These are phyloP conservation scores for Hanseniaspora hatyaiensis DNA, from an alignment of 805 yeast genomes.

Conservation along the genomic window DNA sequence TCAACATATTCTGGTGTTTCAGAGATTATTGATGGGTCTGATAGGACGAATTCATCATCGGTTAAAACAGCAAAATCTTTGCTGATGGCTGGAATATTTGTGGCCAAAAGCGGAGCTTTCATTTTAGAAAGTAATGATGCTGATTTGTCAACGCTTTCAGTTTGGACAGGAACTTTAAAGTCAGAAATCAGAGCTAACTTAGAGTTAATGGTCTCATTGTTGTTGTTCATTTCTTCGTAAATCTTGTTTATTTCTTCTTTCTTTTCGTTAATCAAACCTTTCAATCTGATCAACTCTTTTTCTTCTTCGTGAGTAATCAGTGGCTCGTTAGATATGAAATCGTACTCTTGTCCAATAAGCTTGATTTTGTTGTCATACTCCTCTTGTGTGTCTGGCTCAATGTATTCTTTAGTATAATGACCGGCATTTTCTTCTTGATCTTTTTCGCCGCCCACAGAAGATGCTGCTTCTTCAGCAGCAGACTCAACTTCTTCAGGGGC, in stretches of 20 bases:
- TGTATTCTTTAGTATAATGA: constrained; percentile 4
- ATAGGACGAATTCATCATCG: constrained; percentile 3
- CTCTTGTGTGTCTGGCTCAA: constrained; percentile 13
- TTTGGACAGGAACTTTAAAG: constrained; percentile 6
- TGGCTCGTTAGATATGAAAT: constrained; percentile 10
- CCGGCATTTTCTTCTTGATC: no score
- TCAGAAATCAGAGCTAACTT: constrained; percentile 5
- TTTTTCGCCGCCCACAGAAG: no score
- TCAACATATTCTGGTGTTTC: background rate
- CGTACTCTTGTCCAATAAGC: constrained; percentile 7
- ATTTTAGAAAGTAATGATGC: background rate
- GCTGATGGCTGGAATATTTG: background rate
- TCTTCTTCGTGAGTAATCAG: constrained; percentile 13
- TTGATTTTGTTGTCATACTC: constrained; percentile 7
- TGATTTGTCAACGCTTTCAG: no score
- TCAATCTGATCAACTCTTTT: constrained; percentile 4
- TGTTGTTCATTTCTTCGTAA: background rate
- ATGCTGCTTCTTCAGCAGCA: background rate
- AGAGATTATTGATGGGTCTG: constrained; percentile 5
- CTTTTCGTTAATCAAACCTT: background rate
- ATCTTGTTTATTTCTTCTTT: constrained; percentile 7
- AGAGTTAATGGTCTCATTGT: background rate
- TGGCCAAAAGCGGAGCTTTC: constrained; percentile 1
- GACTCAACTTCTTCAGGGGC: background rate
- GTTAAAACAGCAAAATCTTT: constrained; percentile 2